phyloP scores from a whole-genome alignment of 2,329 filamentous ascomycete species.

The Trichoderma aggressivum region DNA sequence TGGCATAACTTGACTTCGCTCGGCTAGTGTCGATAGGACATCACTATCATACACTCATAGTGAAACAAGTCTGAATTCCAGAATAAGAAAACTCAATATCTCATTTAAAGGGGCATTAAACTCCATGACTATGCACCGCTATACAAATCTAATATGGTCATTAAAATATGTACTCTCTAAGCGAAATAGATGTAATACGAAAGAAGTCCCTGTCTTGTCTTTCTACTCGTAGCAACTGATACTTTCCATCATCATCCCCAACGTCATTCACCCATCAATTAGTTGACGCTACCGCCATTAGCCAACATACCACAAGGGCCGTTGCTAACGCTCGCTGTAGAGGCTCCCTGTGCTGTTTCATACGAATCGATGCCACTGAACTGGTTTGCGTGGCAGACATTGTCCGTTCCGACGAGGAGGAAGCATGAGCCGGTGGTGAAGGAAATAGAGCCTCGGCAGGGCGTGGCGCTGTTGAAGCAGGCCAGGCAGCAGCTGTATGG shows the following conservation, averaged over 20 bases:
- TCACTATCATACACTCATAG: neutral
- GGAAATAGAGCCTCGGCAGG: neutral
- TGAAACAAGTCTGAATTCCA: neutral
- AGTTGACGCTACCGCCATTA: neutral
- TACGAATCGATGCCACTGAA: neutral
- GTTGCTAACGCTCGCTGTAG: neutral
- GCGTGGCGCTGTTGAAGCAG: neutral
- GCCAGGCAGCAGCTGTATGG: neutral
- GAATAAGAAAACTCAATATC: neutral
- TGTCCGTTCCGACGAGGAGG: neutral
- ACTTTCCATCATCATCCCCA: too few species aligned
- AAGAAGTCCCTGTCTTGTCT: neutral
- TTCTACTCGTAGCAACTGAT: neutral
- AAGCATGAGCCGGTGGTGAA: constrained; percentile 26
- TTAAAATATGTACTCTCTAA: neutral
- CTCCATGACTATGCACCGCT: neutral
- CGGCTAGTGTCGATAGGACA: neutral
- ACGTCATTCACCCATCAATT: neutral
- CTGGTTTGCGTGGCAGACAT: constrained; percentile 7
- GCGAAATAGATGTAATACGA: neutral
- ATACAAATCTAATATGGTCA: neutral
- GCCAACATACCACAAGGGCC: constrained; percentile 5
- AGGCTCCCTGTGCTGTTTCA: neutral
- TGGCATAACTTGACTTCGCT: neutral
- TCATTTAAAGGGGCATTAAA: neutral